phyloP scores from a whole-genome alignment of 768 basidiomycete species.

The Xerocomellus amylosporus region DNA sequence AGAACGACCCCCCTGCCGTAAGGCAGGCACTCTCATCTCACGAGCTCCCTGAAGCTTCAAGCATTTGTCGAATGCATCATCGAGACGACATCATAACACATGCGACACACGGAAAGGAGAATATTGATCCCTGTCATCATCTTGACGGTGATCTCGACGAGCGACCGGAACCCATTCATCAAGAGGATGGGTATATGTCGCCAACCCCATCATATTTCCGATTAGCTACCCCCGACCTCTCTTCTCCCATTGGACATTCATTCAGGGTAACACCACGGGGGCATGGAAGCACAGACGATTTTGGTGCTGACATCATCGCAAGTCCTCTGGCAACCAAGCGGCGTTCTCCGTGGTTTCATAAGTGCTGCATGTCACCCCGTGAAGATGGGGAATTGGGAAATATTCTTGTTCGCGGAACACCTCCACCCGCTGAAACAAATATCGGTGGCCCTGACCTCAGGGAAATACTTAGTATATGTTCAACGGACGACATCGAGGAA shows the following conservation, averaged over 20 bases:
- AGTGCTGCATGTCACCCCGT: not conserved
- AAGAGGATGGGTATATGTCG: slow-evolving; percentile 85
- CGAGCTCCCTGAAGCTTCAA: slow-evolving; percentile 32
- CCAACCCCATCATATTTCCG: slow-evolving; percentile 53
- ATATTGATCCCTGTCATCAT: slow-evolving; percentile 37
- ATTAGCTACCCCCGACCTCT: slow-evolving; percentile 56
- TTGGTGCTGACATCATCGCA: slow-evolving; percentile 47
- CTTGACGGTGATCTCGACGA: slow-evolving; percentile 42
- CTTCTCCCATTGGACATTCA: slow-evolving; percentile 54
- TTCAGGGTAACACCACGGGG: slow-evolving; percentile 12
- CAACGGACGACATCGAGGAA: slow-evolving; percentile 46
- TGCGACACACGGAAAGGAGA: slow-evolving; percentile 37
- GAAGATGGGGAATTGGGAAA: slow-evolving; percentile 1
- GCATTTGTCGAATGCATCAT: slow-evolving; percentile 23
- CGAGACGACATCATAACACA: slow-evolving; percentile 46
- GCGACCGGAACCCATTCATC: slow-evolving; percentile 47
- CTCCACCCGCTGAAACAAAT: slow-evolving; percentile 17
- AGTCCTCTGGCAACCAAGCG: slow-evolving; percentile 30
- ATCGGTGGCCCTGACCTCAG: slow-evolving; percentile 44
- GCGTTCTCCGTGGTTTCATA: slow-evolving; percentile 12
- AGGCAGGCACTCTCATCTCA: slow-evolving; percentile 9
- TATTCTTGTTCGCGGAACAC: slow-evolving; percentile 32
- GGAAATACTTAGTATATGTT: slow-evolving; percentile 42
- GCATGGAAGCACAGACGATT: slow-evolving; percentile 35
- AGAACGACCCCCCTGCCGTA: slow-evolving; percentile 15